Conservation (phyloP, 495 filamentous ascomycete genomes). For the Glutinoglossum americanum region DNA sequence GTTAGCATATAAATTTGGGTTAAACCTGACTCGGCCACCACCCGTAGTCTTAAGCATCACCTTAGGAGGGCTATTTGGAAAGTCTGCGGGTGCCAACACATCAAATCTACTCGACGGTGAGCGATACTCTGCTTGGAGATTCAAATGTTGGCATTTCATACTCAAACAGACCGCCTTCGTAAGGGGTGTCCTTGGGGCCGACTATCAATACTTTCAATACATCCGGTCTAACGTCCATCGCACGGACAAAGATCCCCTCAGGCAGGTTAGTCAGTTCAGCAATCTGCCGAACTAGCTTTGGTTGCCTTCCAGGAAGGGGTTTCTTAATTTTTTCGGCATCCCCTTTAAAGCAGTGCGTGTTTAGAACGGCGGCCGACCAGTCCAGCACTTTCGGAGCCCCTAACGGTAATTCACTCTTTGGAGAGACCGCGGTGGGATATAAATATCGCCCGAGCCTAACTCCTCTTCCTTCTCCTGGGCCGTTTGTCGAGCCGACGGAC, state of each 20-base stretch:
- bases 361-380: not conserved
- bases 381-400: not conserved
- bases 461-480: not conserved
- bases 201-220: slow-evolving; percentile 37
- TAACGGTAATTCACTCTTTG: not conserved
- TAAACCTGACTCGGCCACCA: not conserved
- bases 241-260: slow-evolving; percentile 35
- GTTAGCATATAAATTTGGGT: slow-evolving; percentile 2
- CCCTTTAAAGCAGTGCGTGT: not conserved
- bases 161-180: slow-evolving; percentile 39
- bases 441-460: not conserved
- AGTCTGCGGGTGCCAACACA: not conserved
- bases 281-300: not conserved
- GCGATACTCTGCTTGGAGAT: not conserved
- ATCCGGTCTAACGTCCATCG: slow-evolving; percentile 29
- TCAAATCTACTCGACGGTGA: not conserved
- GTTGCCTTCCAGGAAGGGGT: not conserved
- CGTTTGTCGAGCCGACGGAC: not conserved
- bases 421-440: not conserved
- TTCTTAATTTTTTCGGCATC: not conserved
- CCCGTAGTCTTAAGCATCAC: not conserved
- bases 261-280: slow-evolving; percentile 18
- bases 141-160: slow-evolving; percentile 5
- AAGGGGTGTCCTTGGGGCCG: slow-evolving; percentile 33
- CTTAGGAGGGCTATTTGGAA: not conserved